Conservation (phyloP, 768 basidiomycete genomes). For the Multifurca ochricompacta region DNA sequence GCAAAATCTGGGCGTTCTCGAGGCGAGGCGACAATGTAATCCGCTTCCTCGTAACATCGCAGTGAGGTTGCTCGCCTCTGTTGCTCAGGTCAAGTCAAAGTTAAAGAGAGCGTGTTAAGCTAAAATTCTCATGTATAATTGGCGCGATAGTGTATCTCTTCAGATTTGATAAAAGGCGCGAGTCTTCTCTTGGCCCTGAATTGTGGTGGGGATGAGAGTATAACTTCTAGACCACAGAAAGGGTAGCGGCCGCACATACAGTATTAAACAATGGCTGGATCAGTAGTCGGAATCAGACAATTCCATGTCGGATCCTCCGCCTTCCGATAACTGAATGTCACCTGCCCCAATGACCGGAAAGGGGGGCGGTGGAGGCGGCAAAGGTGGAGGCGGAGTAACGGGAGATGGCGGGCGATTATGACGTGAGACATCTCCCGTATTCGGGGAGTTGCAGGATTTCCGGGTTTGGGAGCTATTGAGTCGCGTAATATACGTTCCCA, state of each 20-base stretch:
- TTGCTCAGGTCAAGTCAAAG: too few relatives aligned
- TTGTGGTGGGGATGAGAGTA: background rate
- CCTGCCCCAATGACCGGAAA: background rate
- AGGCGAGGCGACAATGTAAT: too few relatives aligned
- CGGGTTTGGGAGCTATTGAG: background rate
- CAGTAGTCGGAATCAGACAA: constrained; percentile 28
- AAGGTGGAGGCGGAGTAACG: constrained; percentile 7
- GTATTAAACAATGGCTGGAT: background rate
- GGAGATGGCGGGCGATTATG: constrained; percentile 11
- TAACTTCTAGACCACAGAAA: background rate
- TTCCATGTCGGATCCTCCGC: constrained; percentile 29
- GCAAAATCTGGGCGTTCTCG: too few relatives aligned
- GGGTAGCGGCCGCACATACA: background rate
- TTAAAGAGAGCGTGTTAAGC: too few relatives aligned
- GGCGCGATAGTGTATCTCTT: too few relatives aligned
- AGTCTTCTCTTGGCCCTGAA: background rate
- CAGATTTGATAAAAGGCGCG: background rate
- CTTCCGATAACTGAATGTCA: background rate
- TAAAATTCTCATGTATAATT: too few relatives aligned
- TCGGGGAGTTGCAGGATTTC: background rate
- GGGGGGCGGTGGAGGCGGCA: background rate
- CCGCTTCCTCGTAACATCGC: too few relatives aligned
- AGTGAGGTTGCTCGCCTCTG: too few relatives aligned
- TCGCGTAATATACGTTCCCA: constrained; percentile 1
- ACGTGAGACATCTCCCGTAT: background rate